phyloP scores from a whole-genome alignment of 176 grass and related monocot species.

The Lolium rigidum region DNA sequence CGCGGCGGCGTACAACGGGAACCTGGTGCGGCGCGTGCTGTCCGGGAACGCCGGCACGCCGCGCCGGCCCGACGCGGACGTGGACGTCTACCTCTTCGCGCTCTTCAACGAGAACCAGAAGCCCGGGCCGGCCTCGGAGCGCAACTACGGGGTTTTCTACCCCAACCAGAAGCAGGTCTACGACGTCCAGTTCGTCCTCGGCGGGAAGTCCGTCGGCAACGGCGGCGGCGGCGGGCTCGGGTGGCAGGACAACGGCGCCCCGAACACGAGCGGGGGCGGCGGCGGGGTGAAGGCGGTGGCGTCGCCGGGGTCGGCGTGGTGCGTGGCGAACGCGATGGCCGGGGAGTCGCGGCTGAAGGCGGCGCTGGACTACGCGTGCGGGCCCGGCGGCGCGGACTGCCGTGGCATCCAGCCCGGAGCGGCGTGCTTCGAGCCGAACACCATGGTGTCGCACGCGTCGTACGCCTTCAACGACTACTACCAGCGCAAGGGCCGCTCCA shows the following conservation, averaged over 20 bases:
- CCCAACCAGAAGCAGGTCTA: constrained; percentile 90
- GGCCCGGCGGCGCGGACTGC: constrained; percentile 82
- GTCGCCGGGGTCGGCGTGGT: constrained; percentile 67
- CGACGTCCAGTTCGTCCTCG: constrained; percentile 80
- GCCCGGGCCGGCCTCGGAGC: constrained; percentile 76
- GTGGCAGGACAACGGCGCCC: constrained; percentile 55
- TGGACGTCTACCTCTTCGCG: constrained; percentile 90
- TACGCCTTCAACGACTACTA: constrained; percentile 86
- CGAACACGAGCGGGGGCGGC: background rate
- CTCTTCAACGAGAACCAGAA: constrained; percentile 99
- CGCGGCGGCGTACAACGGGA: constrained; percentile 90
- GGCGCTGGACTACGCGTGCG: constrained; percentile 91
- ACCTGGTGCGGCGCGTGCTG: constrained; percentile 77
- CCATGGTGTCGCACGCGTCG: constrained; percentile 71
- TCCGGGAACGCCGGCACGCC: constrained; percentile 82
- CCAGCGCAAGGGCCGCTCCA: constrained; percentile 63
- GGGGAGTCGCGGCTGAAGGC: constrained; percentile 59
- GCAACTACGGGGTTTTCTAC: constrained; percentile 97
- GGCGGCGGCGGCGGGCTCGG: constrained; percentile 45
- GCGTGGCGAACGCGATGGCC: constrained; percentile 70
- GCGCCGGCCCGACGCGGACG: constrained; percentile 72
- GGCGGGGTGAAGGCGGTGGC: constrained; percentile 46
- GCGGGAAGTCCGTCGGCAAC: constrained; percentile 11
- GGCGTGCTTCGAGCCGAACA: constrained; percentile 86
- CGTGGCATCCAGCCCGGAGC: constrained; percentile 79